These are phyloP conservation scores for Rhododendron molle DNA, from an alignment of 148 eudicot species.

Conservation along the genomic window DNA sequence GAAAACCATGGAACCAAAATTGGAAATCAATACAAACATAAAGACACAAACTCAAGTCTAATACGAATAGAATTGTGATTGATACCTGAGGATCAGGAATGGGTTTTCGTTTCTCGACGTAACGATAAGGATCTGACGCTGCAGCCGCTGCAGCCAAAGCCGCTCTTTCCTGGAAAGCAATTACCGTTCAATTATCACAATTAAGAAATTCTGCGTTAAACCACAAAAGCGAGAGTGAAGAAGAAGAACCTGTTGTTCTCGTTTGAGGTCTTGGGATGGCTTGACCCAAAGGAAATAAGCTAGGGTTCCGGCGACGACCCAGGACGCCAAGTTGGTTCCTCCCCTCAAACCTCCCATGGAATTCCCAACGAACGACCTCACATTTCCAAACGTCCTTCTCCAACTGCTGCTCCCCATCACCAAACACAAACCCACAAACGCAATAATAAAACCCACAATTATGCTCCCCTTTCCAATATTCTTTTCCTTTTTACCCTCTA, in stretches of 20 bases:
- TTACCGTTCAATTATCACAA: not conserved
- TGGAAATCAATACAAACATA: not conserved
- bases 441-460: not conserved
- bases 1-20: conserved; percentile 17
- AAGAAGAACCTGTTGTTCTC: conserved; percentile 38
- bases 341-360: conserved; percentile 72
- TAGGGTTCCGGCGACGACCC: conserved; percentile 84
- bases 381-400: conserved; percentile 39
- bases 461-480: not conserved
- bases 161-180: conserved; percentile 45
- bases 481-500: not conserved
- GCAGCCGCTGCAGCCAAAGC: conserved; percentile 53
- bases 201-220: not conserved
- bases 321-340: conserved; percentile 56
- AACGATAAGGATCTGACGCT: conserved; percentile 53
- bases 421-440: not conserved
- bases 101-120: conserved; percentile 70
- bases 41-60: not conserved
- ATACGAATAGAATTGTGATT: not conserved
- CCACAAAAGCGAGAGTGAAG: not conserved
- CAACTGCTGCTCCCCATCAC: conserved; percentile 42
- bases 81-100: conserved; percentile 76
- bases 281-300: conserved; percentile 74
- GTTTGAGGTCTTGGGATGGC: conserved; percentile 71
- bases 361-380: conserved; percentile 60